Percentiles rank a stretch among this genome's conserved stretches.
Evolutionary conservation across 768 basidiomycete species (phyloP).

Genomic region (Hygrophoropsis aurantiaca): DNA sequence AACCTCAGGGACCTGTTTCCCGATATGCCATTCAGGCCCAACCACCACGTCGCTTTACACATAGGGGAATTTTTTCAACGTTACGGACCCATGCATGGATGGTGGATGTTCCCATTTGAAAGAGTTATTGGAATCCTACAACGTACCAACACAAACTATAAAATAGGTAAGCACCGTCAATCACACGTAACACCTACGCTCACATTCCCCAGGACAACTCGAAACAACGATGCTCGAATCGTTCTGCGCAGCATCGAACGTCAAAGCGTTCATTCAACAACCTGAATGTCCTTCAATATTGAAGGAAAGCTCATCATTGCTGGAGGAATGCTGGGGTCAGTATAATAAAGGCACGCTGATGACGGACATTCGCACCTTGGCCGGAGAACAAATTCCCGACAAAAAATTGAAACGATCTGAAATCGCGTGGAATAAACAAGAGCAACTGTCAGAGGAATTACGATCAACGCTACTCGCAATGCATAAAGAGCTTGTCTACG

Average conservation of each 20-base stretch:
- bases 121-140: constrained; percentile 25
- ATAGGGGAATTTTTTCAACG: constrained; percentile 18
- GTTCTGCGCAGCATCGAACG: constrained; percentile 1
- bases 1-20: constrained; percentile 18
- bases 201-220: constrained; percentile 2
- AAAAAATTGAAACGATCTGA: not conserved
- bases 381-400: not conserved
- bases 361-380: not conserved
- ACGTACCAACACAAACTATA: constrained; percentile 18
- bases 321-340: not conserved
- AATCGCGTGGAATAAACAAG: not conserved
- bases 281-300: not conserved
- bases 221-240: constrained; percentile 6
- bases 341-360: not conserved
- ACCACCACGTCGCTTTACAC: constrained; percentile 35
- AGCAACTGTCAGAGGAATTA: not conserved
- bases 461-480: too few species aligned
- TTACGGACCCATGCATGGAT: constrained; percentile 33
- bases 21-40: constrained; percentile 15
- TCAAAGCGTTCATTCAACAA: constrained; percentile 6
- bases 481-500: not conserved
- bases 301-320: not conserved
- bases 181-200: not conserved
- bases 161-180: constrained; percentile 14
- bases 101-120: constrained; percentile 37